Evolutionary conservation across 306 rosid species (phyloP).

Genomic region (Vicia villosa): DNA sequence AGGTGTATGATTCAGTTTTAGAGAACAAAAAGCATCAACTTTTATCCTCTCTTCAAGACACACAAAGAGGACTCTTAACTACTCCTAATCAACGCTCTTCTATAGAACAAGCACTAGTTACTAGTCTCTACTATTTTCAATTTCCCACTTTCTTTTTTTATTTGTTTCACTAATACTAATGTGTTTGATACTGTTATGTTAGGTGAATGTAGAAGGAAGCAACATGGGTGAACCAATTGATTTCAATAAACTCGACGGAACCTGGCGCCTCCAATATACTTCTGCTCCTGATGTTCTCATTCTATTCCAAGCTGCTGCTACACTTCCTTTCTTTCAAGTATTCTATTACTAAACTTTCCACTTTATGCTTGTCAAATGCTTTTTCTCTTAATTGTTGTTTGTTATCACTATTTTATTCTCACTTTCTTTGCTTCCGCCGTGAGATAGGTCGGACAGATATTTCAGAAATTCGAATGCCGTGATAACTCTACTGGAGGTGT

Average conservation of each 20-base stretch:
- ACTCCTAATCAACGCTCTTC: slow-evolving; percentile 76
- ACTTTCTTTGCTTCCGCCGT: slow-evolving; percentile 24
- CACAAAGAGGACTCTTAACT: slow-evolving; percentile 75
- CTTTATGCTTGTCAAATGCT: too few species aligned
- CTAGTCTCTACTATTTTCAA: neutral
- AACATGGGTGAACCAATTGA: slow-evolving; percentile 62
- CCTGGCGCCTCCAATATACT: slow-evolving; percentile 93
- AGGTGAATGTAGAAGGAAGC: slow-evolving; percentile 73
- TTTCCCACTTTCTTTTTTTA: neutral
- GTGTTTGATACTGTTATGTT: neutral
- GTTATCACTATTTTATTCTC: slow-evolving; percentile 1
- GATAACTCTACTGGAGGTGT: slow-evolving; percentile 61
- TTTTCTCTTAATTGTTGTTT: too few species aligned
- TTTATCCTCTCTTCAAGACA: slow-evolving; percentile 69
- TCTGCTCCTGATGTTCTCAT: slow-evolving; percentile 92
- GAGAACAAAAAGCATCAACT: slow-evolving; percentile 69
- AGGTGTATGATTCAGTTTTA: slow-evolving; percentile 55
- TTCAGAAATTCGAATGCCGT: slow-evolving; percentile 85
- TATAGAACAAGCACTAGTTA: slow-evolving; percentile 80
- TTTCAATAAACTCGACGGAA: slow-evolving; percentile 69
- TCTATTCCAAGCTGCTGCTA: slow-evolving; percentile 84
- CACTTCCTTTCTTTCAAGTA: slow-evolving; percentile 90
- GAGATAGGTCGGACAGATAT: slow-evolving; percentile 85
- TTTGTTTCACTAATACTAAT: too few species aligned
- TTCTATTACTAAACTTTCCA: too few species aligned